A percentile compares a stretch with the other conserved stretches of the same genome.
These are phyloP conservation scores for Ophiostoma perfectum DNA, from an alignment of 2,329 filamentous ascomycete genomes.

Conservation along the genomic window DNA sequence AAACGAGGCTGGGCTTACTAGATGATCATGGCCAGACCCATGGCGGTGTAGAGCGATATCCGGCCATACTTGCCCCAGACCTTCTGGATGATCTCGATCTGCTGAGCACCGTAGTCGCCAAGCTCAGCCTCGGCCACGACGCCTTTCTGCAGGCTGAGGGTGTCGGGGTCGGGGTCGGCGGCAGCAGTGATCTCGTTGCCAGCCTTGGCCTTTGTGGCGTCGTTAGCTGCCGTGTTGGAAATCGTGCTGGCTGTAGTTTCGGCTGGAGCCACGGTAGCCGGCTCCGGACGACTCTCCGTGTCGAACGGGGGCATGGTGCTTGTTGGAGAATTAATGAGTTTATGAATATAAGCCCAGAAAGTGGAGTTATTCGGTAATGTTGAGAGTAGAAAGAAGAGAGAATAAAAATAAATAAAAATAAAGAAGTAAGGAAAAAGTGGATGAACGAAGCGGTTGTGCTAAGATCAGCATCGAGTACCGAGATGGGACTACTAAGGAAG, in stretches of 20 bases:
- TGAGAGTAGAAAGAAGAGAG: background rate
- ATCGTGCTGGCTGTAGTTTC: background rate
- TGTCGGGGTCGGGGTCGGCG: constrained; percentile 6
- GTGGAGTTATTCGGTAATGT: background rate
- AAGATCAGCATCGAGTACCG: constrained; percentile 8
- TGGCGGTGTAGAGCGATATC: constrained; percentile 17
- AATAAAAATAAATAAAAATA: too few relatives aligned
- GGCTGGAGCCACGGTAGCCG: too few relatives aligned
- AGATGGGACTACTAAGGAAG: background rate
- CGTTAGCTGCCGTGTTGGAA: background rate
- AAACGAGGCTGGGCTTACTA: background rate
- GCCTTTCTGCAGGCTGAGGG: constrained; percentile 19
- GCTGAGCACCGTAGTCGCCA: constrained; percentile 19
- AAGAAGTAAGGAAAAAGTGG: constrained; percentile 3
- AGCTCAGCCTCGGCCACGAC: constrained; percentile 17
- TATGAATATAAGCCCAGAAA: background rate
- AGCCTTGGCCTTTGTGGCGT: background rate
- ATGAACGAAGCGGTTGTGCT: background rate
- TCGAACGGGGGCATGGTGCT: too few relatives aligned
- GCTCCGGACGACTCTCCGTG: constrained; percentile 3
- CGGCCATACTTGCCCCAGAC: constrained; percentile 23
- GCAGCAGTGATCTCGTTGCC: constrained; percentile 14
- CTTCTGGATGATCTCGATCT: constrained; percentile 22
- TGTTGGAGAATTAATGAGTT: background rate
- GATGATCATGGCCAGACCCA: constrained; percentile 18